Base-by-base conservation (phyloP, 345 rosid species). In the Eucalyptus sp. region DNA sequence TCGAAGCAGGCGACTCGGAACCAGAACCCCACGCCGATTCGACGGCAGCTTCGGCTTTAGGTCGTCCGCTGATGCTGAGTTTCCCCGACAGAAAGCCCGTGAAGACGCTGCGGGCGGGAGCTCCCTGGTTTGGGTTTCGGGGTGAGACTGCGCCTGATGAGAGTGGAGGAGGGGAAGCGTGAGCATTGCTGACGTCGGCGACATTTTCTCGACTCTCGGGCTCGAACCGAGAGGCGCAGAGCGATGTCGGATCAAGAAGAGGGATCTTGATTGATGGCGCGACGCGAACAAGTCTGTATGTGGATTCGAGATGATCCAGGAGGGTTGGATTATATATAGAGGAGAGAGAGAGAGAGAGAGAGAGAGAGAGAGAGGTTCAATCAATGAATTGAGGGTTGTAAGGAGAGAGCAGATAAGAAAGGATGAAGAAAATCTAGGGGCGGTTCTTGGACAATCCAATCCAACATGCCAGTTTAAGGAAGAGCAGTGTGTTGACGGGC, bases 111-210 rank as follows among this genome's bases (percentile, higher is more conserved):
- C 31, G 51, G 87, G 8, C 3, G 68, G 27, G 87, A 76, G 83
- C 83, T 76, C 83, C 48, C 48, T 10, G 48, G 27, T 20, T 22
- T 11, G 83, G 83, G 83, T 22, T 76, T 20, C 83, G 76, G 10
- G 41, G 41, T 3, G 86, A 13, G 86, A 16, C 41, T 3, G 66
- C 16, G 44, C 37, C 51, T n/a, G 88, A 76, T 41, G 87, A 13
- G 86, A 88, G 46, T 56, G 87, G 71, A 46, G 87, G 71, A 46
- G 37, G 66, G 89, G 87, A 10, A 88, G 89, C 29, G 25, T 83
- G 89, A 88, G 89, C 89, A 88, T 88, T 58, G 89, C 89, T 43
- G 89, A 62, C 7, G 89, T 80, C 5, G 87, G 89, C 5, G 89
- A 56, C 89, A 88, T 76, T 10, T 41, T 41, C 48, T 64, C 20